Evolutionary conservation across 768 basidiomycete genomes (phyloP), one percentile per base, ranked within the genome.

Genomic region (Amanita rubescens): DNA sequence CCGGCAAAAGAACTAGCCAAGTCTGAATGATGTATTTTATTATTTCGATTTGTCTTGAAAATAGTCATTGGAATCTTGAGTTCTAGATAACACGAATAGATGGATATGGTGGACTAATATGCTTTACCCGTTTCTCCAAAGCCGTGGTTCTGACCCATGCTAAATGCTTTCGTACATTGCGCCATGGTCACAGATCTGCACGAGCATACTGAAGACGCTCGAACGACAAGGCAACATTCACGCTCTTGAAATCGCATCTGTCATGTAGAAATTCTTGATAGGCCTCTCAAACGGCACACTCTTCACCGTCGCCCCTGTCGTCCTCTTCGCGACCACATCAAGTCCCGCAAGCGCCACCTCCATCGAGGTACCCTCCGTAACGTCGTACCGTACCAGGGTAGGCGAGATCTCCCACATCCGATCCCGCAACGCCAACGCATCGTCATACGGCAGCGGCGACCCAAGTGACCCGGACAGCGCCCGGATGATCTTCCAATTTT

Each of bases 401-500:
- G 96, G 96, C 19, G 91, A 89, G 58, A 99, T 84, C 65, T 95
- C 94, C 95, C 95, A 97, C 81, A 98, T 81, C 33, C 96, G 82
- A 63, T 97, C 93, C 34, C 94, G 82, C 42, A 99, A 73, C 43
- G 76, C 73, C 5, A 94, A 71, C 11, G 90, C 78, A 60, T 94
- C 89, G 60, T 96, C 93, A 64, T 99, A 99, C 0, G 93, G 91
- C 48, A 98, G 67, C 15, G 90, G 84, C 0, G 69, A 60, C 19
- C 85, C 90, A n/a, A 92, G 66, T 33, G 93, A 75, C 65, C 98
- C 96, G 9, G 90, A 92, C 2, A 99, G 72, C 0, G 95, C 96
- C 38, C 91, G 85, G 59, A 97, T 78, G 63, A 97, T 88, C 75
- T 96, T 95, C 94, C 94, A 97, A 63, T 98, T 96, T 69, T 99